Base-by-base conservation (phyloP, 495 filamentous ascomycete species). In the Neurospora sp. region DNA sequence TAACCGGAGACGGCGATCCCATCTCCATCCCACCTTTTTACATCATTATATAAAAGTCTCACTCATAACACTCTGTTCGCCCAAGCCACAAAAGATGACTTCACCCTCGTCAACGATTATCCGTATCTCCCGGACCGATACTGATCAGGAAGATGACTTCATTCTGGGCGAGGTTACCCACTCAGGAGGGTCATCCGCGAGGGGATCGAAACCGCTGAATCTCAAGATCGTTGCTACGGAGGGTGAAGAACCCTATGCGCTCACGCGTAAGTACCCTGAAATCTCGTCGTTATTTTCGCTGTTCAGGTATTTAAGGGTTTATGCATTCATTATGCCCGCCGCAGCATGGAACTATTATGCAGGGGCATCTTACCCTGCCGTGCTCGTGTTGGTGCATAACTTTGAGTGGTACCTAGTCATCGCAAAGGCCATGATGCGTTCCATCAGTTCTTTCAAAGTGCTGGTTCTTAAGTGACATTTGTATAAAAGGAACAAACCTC, bases 191-290 rank as follows among this genome's bases (percentile, higher is more conserved):
- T 61, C 53, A 61, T 61, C 53, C 22, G 53, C 53, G 5, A 61
- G 53, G 53, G 53, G 12, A 61, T 35, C 22, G 53, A 76, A 82
- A 69, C 80, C 80, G 5, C 74, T 92, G 11, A 89, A 92, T 74
- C 72, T 93, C 69, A 88, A 86, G 69, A 81, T 94, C 40, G 82
- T 87, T 69, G 91, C 88, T 2, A 93, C 91, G n/a, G 91, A 94
- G 76, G 88, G 88, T 44, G 85, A 87, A 44, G 81, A 81, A 61
- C 89, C 90, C 8, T 94, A 90, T 78, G 79, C 82, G 27, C 78
- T 85, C 69, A 82, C 82, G 72, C 77, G 91, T 92, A 82, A 77
- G 86, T 79, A 8, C 61, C 2, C 11, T 14, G 53, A 1, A 31
- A 31, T 27, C 53, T 35, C 27, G 27, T 61, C 12, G 14, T 35